Evolutionary conservation across 306 rosid species (phyloP).

Genomic region (Cucumis cinereus): DNA sequence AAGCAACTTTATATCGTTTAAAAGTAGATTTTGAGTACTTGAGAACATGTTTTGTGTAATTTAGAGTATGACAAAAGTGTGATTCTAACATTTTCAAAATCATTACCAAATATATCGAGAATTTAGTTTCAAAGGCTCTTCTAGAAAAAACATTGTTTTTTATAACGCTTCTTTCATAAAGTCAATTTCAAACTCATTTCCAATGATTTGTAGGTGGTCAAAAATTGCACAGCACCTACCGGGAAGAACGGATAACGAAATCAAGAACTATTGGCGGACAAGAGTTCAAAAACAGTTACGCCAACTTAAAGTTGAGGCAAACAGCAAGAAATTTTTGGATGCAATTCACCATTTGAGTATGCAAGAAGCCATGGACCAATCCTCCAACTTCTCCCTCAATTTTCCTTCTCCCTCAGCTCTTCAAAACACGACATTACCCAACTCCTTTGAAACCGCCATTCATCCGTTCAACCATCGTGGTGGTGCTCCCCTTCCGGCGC

Average conservation of each 20-base stretch:
- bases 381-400: background rate
- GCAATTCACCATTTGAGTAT: background rate
- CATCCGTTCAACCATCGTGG: background rate
- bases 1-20: too few species aligned
- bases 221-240: conserved; percentile 9
- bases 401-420: background rate
- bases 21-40: too few species aligned
- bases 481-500: background rate
- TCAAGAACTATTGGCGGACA: conserved; percentile 8
- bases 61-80: too few species aligned
- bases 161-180: background rate
- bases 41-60: too few species aligned
- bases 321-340: background rate
- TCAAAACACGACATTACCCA: background rate
- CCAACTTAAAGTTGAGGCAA: background rate
- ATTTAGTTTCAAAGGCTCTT: too few species aligned
- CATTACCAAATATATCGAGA: too few species aligned
- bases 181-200: background rate
- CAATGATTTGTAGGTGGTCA: background rate
- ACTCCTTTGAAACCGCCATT: background rate
- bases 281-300: conserved; percentile 7
- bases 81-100: too few species aligned
- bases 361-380: background rate
- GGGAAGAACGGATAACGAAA: conserved; percentile 7
- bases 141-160: too few species aligned